Percentiles rank a stretch among this genome's conserved stretches.
phyloP scores from a whole-genome alignment of 306 rosid genomes.

The Bauhinia variegata region DNA sequence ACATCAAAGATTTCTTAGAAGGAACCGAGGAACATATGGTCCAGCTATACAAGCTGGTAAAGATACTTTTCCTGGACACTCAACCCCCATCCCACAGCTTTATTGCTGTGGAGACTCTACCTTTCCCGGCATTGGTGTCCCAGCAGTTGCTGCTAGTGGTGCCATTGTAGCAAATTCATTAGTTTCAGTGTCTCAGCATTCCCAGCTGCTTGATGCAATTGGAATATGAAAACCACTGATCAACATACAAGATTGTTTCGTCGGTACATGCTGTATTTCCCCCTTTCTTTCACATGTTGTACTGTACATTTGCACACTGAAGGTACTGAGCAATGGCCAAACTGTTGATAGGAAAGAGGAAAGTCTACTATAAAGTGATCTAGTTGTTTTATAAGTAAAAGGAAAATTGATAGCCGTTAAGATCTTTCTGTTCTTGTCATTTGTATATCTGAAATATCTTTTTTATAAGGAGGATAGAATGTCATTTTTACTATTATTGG shows the following conservation, averaged over 20 bases:
- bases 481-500: too few species aligned
- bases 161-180: constrained; percentile 91
- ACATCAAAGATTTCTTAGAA: constrained; percentile 61
- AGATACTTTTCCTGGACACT: constrained; percentile 72
- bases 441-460: not conserved
- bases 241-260: not conserved
- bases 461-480: not conserved
- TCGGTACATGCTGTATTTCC: not conserved
- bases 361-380: not conserved
- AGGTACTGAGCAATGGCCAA: not conserved
- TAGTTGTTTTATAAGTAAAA: not conserved
- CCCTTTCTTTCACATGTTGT: not conserved
- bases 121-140: constrained; percentile 96
- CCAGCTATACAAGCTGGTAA: constrained; percentile 79
- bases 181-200: constrained; percentile 79
- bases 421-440: not conserved
- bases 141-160: constrained; percentile 98
- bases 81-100: constrained; percentile 73
- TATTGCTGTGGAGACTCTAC: constrained; percentile 94
- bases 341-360: not conserved
- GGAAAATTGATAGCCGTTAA: not conserved
- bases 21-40: constrained; percentile 66
- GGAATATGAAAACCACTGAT: constrained; percentile 60
- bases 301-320: not conserved
- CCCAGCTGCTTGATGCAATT: constrained; percentile 84